A percentile compares a stretch with the other conserved stretches of the same genome.
Conservation (phyloP, 495 filamentous ascomycete species). For the Neurospora pannonica region DNA sequence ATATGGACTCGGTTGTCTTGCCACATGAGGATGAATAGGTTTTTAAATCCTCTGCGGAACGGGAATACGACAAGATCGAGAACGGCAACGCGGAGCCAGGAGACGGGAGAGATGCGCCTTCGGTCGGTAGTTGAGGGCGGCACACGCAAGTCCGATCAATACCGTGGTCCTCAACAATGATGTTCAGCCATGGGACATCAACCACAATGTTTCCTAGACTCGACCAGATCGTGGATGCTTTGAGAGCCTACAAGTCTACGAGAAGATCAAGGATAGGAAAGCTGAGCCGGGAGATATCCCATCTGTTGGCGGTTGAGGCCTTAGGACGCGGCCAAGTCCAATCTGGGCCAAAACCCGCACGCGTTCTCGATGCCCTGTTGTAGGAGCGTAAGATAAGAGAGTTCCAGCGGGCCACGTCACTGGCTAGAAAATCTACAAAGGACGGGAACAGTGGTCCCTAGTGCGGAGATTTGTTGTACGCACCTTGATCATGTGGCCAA, state of each 20-base stretch:
- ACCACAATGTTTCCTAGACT: not conserved
- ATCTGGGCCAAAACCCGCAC: not conserved
- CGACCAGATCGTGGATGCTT: not conserved
- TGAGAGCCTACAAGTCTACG: not conserved
- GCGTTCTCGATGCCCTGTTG: not conserved
- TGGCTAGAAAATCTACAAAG: not conserved
- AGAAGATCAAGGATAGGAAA: not conserved
- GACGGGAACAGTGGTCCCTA: not conserved
- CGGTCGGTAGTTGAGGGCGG: not conserved
- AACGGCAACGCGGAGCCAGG: not conserved
- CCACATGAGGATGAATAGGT: slow-evolving; percentile 1
- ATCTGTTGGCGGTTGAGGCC: not conserved
- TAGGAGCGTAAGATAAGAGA: not conserved
- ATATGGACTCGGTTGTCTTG: slow-evolving; percentile 10
- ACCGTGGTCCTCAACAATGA: not conserved
- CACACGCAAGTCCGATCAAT: not conserved
- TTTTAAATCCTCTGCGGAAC: not conserved
- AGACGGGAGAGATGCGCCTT: not conserved
- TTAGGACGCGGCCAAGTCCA: not conserved
- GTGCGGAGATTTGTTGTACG: not conserved
- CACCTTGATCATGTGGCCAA: not conserved
- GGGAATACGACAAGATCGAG: not conserved
- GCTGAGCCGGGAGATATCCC: not conserved
- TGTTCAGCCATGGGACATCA: not conserved
- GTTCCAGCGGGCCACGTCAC: not conserved